Conservation (phyloP, 306 rosid species). For the Mimosa pudica region DNA sequence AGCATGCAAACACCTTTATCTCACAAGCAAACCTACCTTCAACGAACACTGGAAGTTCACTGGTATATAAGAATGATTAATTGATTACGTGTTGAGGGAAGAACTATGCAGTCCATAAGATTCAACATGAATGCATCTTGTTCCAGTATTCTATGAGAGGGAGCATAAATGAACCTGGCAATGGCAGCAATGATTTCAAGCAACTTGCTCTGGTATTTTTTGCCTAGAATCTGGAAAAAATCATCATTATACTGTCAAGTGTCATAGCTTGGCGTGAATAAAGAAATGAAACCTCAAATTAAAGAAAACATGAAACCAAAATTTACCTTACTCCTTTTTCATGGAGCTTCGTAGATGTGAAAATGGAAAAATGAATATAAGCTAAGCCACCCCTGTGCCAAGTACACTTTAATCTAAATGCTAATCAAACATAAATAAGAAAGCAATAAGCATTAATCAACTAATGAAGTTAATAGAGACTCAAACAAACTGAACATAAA, state of each 20-base stretch:
- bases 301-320: too few relatives aligned
- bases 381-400: too few relatives aligned
- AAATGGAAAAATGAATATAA: too few relatives aligned
- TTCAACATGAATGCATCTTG: slow-evolving; percentile 4
- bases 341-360: too few relatives aligned
- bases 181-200: slow-evolving; percentile 87
- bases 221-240: slow-evolving; percentile 83
- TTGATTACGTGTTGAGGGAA: slow-evolving; percentile 11
- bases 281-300: background rate
- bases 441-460: too few relatives aligned
- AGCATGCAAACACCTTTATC: slow-evolving; percentile 97
- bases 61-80: slow-evolving; percentile 42
- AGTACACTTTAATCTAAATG: too few relatives aligned
- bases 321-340: too few relatives aligned
- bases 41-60: slow-evolving; percentile 90
- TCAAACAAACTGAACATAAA: too few relatives aligned
- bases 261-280: slow-evolving; percentile 17
- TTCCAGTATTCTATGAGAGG: background rate
- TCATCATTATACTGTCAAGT: slow-evolving; percentile 33
- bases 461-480: too few relatives aligned
- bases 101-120: background rate
- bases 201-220: slow-evolving; percentile 93
- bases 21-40: slow-evolving; percentile 90
- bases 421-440: too few relatives aligned
- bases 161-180: slow-evolving; percentile 42